Percentiles rank a stretch among this genome's conserved stretches.
Evolutionary conservation across 805 yeast species (phyloP).

Genomic region (Wickerhamiella galacta): DNA sequence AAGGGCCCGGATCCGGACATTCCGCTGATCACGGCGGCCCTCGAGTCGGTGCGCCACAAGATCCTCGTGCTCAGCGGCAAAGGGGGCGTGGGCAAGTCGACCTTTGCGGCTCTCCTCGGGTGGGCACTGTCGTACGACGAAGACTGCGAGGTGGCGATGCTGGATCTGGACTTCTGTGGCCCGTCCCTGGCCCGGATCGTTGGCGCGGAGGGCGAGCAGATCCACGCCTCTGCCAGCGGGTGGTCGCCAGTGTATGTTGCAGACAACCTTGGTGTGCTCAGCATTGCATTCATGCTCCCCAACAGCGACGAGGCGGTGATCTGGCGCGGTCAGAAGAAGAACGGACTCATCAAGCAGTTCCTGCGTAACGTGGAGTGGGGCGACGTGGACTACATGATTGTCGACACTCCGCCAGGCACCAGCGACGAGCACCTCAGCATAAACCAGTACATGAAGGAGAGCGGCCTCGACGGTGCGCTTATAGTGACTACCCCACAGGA

Average conservation of each 20-base stretch:
- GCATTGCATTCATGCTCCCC: slow-evolving; percentile 89
- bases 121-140: slow-evolving; percentile 80
- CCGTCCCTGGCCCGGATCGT: slow-evolving; percentile 92
- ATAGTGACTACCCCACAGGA: slow-evolving; percentile 96
- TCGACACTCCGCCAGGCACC: slow-evolving; percentile 98
- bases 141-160: slow-evolving; percentile 77
- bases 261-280: slow-evolving; percentile 89
- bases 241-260: slow-evolving; percentile 95
- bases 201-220: slow-evolving; percentile 72
- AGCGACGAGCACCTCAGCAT: slow-evolving; percentile 92
- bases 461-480: slow-evolving; percentile 89
- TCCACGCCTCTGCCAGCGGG: slow-evolving; percentile 81
- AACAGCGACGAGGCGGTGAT: slow-evolving; percentile 84
- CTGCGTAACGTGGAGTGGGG: slow-evolving; percentile 96
- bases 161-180: slow-evolving; percentile 96
- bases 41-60: slow-evolving; percentile 57
- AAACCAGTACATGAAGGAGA: slow-evolving; percentile 70
- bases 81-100: slow-evolving; percentile 87
- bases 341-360: slow-evolving; percentile 82
- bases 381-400: slow-evolving; percentile 54
- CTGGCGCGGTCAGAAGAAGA: slow-evolving; percentile 96
- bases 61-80: slow-evolving; percentile 53
- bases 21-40: slow-evolving; percentile 50
- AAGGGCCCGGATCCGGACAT: slow-evolving; percentile 94
- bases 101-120: slow-evolving; percentile 87